Base-by-base conservation (phyloP, 371 early-diverging fungal species). In the Smittium culicis region DNA sequence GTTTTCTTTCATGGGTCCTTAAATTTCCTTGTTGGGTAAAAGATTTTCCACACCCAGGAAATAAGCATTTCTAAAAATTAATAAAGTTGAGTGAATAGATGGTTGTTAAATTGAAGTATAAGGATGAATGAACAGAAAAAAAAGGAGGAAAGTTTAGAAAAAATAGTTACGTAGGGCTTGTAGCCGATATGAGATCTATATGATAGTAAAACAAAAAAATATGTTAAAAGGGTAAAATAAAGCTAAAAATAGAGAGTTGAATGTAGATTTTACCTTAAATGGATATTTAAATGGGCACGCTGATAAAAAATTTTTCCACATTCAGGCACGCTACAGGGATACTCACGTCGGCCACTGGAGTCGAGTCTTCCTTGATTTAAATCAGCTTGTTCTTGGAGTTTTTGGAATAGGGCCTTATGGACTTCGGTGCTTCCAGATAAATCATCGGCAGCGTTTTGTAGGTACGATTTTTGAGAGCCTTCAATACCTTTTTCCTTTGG, bases 21-120 rank as follows among this genome's bases (percentile, higher is more conserved):
- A 79, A 69, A 66, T 79, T 77, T 5, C 74, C 78, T 33, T 70
- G 76, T 69, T 76, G 79, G 25, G 77, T 77, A 57, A 79, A 79
- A 33, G 76, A 55, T 66, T 79, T 79, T 64, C 71, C 74, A 35
- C 80, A 79, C 14, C 76, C 77, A 3, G 77, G 70, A 61, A 66
- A 71, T 25, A 71, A 75, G 61, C 60, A 60, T 33, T 31, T 34
- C 60, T 60, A 60, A 11, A 33, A 60, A 11, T 11, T 27, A n/a
- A n/a, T n/a, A n/a, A n/a, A n/a, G n/a, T n/a, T n/a, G n/a, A n/a
- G n/a, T n/a, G n/a, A n/a, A n/a, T n/a, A n/a, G n/a, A n/a, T n/a
- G n/a, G n/a, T n/a, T n/a, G n/a, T n/a, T n/a, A n/a, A n/a, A n/a
- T n/a, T n/a, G n/a, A n/a, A n/a, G n/a, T n/a, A n/a, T n/a, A n/a